phyloP scores from a whole-genome alignment of 73 alveolate genomes.

The Paramecium pentaurelia region DNA sequence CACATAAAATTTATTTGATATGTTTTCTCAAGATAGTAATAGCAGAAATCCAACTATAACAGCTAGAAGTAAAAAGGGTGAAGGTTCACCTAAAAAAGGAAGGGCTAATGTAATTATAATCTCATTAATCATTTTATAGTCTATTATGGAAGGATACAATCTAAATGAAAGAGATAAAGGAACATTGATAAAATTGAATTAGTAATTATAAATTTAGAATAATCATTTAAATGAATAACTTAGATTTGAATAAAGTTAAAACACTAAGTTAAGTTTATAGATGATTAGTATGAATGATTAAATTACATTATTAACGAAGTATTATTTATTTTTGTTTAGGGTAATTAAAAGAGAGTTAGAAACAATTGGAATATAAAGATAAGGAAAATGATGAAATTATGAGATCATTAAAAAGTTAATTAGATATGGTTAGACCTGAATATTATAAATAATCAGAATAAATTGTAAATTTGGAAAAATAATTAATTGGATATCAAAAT shows the following conservation, averaged over 20 bases:
- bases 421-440: neutral
- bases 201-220: neutral
- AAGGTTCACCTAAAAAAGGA: constrained; percentile 14
- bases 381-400: neutral
- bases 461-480: neutral
- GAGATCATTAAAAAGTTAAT: neutral
- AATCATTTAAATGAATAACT: neutral
- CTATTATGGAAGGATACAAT: neutral
- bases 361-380: neutral
- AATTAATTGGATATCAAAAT: neutral
- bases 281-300: constrained; percentile 4
- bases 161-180: neutral
- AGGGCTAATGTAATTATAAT: neutral
- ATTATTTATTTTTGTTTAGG: neutral
- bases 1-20: neutral
- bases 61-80: neutral
- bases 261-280: neutral
- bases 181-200: neutral
- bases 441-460: neutral
- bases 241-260: neutral
- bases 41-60: constrained; percentile 5
- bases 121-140: neutral
- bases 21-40: neutral
- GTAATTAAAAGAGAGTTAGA: constrained; percentile 4
- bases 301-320: neutral